Evolutionary conservation across 2,329 filamentous ascomycete genomes (phyloP).

Genomic region (Tolypocladium ovalisporum): DNA sequence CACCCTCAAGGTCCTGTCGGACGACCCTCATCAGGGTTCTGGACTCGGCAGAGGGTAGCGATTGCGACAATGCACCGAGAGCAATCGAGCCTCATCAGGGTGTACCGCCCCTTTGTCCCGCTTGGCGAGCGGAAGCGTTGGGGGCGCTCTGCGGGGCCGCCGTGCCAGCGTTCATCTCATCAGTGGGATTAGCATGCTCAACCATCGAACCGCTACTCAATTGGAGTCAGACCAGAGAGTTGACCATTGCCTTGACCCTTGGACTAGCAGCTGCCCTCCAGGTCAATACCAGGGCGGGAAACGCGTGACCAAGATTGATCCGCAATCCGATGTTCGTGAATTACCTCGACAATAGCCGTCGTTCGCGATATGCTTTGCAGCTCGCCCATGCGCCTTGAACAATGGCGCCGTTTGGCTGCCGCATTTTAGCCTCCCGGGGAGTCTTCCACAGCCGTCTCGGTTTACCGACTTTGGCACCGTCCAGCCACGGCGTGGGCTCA

Average conservation of each 20-base stretch:
- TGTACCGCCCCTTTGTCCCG: not conserved
- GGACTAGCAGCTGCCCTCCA: not conserved
- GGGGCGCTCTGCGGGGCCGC: not conserved
- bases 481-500: not conserved
- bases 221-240: not conserved
- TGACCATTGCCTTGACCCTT: too few relatives aligned
- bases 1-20: not conserved
- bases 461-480: not conserved
- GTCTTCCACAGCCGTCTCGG: not conserved
- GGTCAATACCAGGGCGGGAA: not conserved
- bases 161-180: not conserved
- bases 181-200: not conserved
- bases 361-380: too few relatives aligned
- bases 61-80: not conserved
- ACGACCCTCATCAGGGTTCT: not conserved
- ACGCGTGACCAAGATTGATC: not conserved
- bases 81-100: not conserved
- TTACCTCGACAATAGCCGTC: too few relatives aligned
- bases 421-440: not conserved
- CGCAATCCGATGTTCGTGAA: too few relatives aligned
- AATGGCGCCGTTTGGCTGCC: not conserved
- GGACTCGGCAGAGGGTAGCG: not conserved
- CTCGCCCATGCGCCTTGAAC: not conserved
- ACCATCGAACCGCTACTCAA: not conserved
- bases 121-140: not conserved